phyloP scores from a whole-genome alignment of 176 grass and related monocot genomes.

The Eleusine coracana region DNA sequence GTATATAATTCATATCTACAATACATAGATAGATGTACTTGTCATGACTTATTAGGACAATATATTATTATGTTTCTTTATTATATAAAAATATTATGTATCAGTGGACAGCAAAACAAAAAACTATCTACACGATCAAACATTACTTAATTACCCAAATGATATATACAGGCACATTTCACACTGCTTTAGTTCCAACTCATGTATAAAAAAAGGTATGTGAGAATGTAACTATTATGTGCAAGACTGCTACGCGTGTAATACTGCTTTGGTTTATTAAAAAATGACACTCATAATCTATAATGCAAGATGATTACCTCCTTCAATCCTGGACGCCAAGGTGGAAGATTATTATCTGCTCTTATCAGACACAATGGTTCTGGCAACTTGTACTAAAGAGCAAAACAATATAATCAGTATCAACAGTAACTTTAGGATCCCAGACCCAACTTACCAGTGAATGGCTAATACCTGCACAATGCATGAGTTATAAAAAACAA shows the following conservation, averaged over 20 bases:
- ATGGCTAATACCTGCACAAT: neutral
- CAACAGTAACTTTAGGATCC: constrained; percentile 15
- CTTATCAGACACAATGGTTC: constrained; percentile 77
- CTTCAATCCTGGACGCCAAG: constrained; percentile 80
- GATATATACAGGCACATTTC: no score
- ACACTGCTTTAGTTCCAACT: neutral
- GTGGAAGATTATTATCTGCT: constrained; percentile 92
- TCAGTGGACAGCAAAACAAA: neutral
- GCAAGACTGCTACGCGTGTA: neutral
- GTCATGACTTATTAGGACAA: neutral
- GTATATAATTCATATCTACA: neutral
- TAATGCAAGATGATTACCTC: constrained; percentile 63
- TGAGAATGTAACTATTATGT: neutral
- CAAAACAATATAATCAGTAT: constrained; percentile 28
- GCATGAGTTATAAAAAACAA: neutral
- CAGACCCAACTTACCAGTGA: neutral
- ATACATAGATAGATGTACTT: neutral
- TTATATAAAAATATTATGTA: neutral
- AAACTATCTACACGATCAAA: neutral
- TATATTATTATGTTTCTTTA: neutral
- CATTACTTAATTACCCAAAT: neutral
- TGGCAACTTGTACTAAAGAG: constrained; percentile 89
- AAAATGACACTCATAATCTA: neutral
- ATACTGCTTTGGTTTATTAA: constrained; percentile 4
- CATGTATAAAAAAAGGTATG: neutral